A percentile compares a stretch with the other conserved stretches of the same genome.
Evolutionary conservation across 768 basidiomycete genomes (phyloP).

Genomic region (Suillus occidentalis): DNA sequence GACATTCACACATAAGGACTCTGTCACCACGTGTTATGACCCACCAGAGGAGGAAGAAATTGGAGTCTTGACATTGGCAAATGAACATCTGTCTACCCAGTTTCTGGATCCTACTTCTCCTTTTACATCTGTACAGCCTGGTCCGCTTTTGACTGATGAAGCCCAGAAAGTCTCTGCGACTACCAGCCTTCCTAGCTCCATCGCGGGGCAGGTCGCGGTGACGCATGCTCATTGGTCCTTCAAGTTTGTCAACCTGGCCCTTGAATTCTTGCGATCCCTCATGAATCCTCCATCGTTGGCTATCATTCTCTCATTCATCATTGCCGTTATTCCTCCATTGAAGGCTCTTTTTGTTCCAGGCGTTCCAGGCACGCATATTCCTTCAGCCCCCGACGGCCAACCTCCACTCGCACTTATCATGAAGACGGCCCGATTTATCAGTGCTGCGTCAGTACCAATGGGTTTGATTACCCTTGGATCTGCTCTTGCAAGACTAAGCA

Average conservation of each 20-base stretch:
- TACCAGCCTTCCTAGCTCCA: background rate
- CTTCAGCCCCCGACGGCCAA: constrained; percentile 60
- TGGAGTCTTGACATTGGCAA: background rate
- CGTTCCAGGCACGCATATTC: constrained; percentile 44
- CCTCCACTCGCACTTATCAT: constrained; percentile 65
- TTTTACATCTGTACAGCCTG: background rate
- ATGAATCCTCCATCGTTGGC: constrained; percentile 50
- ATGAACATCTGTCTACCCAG: background rate
- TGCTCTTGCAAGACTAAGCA: constrained; percentile 55
- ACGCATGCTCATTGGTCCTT: constrained; percentile 2
- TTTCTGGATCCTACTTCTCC: background rate
- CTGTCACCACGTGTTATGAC: background rate
- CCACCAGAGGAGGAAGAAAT: background rate
- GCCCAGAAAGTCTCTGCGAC: background rate
- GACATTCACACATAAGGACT: background rate
- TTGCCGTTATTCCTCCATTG: constrained; percentile 55
- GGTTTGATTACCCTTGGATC: constrained; percentile 64
- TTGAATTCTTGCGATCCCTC: constrained; percentile 36
- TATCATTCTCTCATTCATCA: constrained; percentile 53
- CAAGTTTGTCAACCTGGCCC: background rate
- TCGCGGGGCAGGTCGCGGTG: background rate
- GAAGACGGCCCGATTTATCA: constrained; percentile 58
- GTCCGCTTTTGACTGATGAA: background rate
- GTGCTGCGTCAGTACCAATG: constrained; percentile 61
- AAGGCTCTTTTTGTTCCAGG: constrained; percentile 58